phyloP scores from a whole-genome alignment of 176 grass and related monocot species.

The Bonia amplexicaulis region DNA sequence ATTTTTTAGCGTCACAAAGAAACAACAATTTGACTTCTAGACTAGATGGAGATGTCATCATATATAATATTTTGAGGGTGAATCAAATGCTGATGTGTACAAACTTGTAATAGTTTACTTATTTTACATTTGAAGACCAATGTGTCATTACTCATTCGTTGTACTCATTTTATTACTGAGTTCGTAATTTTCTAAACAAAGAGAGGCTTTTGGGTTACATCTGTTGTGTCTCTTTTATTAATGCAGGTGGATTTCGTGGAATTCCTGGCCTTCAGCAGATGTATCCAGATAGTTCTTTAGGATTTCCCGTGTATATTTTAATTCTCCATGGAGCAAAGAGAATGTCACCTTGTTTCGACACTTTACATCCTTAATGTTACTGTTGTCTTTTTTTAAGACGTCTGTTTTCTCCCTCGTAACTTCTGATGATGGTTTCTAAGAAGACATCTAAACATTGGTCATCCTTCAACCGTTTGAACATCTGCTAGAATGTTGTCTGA shows the following conservation, averaged over 20 bases:
- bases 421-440: neutral
- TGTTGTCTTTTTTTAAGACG: neutral
- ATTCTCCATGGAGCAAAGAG: slow-evolving; percentile 5
- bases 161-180: neutral
- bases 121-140: neutral
- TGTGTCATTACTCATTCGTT: neutral
- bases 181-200: neutral
- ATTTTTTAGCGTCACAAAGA: neutral
- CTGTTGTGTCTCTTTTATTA: neutral
- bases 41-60: neutral
- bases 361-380: neutral
- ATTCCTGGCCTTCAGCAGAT: slow-evolving; percentile 16
- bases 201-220: neutral
- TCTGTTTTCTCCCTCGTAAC: neutral
- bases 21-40: neutral
- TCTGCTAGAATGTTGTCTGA: neutral
- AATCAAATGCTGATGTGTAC: neutral
- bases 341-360: neutral
- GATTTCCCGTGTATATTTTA: slow-evolving; percentile 29
- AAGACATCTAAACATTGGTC: neutral
- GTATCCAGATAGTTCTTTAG: slow-evolving; percentile 16
- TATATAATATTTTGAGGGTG: neutral
- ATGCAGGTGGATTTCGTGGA: slow-evolving; percentile 28
- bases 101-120: neutral
- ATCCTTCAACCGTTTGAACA: slow-evolving; percentile 19